Evolutionary conservation across 2,329 filamentous ascomycete genomes (phyloP).

Genomic region (Teratosphaeria gauchensis): DNA sequence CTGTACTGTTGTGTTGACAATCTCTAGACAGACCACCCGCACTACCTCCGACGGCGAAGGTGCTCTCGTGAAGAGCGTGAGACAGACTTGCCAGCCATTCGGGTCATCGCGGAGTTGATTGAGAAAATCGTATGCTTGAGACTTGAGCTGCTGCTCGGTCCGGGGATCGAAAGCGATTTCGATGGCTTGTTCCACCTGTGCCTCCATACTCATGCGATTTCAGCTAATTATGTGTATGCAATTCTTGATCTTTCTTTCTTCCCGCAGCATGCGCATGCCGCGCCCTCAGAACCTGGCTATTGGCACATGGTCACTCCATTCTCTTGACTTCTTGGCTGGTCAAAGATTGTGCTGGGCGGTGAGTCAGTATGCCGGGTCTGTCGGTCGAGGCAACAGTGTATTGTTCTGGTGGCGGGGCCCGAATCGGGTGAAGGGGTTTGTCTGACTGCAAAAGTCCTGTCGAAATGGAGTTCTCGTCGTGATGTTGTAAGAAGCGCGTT

Average conservation of each 20-base stretch:
- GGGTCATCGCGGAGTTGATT: conserved; percentile 70
- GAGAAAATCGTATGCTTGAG: conserved; percentile 72
- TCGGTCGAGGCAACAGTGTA: not conserved
- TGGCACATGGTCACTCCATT: conserved; percentile 2
- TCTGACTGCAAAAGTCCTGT: not conserved
- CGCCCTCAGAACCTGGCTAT: conserved; percentile 1
- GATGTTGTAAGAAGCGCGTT: not conserved
- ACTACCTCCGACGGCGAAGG: conserved; percentile 72
- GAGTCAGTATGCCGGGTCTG: not conserved
- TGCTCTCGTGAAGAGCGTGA: conserved; percentile 70
- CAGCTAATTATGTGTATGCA: not conserved
- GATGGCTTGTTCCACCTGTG: conserved; percentile 85
- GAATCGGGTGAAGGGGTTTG: not conserved
- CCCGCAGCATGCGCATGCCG: conserved; percentile 9
- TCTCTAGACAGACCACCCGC: conserved; percentile 79
- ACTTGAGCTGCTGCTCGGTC: conserved; percentile 64
- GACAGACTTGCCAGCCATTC: conserved; percentile 82
- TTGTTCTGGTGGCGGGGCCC: not conserved
- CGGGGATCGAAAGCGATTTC: conserved; percentile 81
- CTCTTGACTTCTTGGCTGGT: not conserved
- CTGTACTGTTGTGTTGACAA: conserved; percentile 86
- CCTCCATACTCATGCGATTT: conserved; percentile 15
- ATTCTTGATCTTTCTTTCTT: not conserved
- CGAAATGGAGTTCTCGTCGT: not conserved
- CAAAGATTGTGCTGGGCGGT: conserved; percentile 1